A percentile compares a stretch with the other conserved stretches of the same genome.
phyloP scores from a whole-genome alignment of 148 eudicot genomes.

The Cornus controversa region DNA sequence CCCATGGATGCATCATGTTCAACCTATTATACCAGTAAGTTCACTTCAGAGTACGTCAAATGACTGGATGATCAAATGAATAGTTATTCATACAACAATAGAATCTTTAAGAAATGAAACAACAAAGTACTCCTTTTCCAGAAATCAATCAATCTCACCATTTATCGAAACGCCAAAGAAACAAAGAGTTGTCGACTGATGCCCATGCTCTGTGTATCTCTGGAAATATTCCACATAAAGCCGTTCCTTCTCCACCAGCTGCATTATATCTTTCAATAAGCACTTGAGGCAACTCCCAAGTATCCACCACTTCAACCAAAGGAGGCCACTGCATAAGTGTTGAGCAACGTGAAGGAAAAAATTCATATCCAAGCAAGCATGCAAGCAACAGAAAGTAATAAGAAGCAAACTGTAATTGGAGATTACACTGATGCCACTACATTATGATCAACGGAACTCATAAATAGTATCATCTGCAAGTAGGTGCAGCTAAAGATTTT shows the following conservation, averaged over 20 bases:
- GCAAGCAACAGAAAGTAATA: slow-evolving; percentile 6
- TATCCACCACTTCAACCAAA: slow-evolving; percentile 88
- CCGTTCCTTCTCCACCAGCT: slow-evolving; percentile 97
- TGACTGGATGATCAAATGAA: slow-evolving; percentile 1
- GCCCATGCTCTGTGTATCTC: slow-evolving; percentile 99
- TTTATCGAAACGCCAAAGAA: slow-evolving; percentile 97
- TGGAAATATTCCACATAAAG: slow-evolving; percentile 95
- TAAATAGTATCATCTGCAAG: not conserved
- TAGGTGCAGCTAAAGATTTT: not conserved
- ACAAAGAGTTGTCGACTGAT: slow-evolving; percentile 90
- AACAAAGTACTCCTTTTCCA: not conserved
- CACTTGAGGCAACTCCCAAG: slow-evolving; percentile 92
- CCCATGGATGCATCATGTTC: not conserved
- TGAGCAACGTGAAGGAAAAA: not conserved
- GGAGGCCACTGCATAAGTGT: slow-evolving; percentile 85
- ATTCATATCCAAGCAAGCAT: not conserved
- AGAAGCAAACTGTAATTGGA: not conserved
- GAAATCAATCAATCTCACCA: slow-evolving; percentile 46
- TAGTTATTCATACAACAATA: not conserved
- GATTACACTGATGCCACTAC: not conserved
- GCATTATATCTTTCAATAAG: slow-evolving; percentile 92
- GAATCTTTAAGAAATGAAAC: not conserved
- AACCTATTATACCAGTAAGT: not conserved
- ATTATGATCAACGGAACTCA: not conserved
- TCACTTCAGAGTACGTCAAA: not conserved